Evolutionary conservation across 2,329 filamentous ascomycete species (phyloP), one percentile per base, ranked within the genome.

Genomic region (Cytospora piceae): DNA sequence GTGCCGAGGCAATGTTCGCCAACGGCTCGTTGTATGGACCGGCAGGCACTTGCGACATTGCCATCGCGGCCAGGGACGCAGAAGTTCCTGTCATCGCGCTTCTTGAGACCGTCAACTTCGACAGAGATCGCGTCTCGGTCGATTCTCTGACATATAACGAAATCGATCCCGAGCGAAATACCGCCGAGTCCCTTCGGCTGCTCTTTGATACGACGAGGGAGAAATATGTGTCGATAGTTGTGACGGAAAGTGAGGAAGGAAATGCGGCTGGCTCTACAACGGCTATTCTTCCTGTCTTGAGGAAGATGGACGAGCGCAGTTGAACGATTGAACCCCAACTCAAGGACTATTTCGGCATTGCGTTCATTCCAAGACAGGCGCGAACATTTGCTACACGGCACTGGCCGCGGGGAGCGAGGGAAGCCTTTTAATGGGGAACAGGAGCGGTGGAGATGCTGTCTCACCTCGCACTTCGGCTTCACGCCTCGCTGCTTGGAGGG

Each of bases 121-220:
- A 95, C 73, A 34, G 85, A 80, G 89, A 93, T 72, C 90, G 93
- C 65, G 92, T 97, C 14, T 91, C 93, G 8, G 87, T 96, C 17
- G 95, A 98, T 78, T 94, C 93, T 29, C 92, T 98, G 70, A 94
- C 95, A 52, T 90, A 93, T 73, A 99, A 99, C 76, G 95, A 99
- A 80, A 90, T 97, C 68, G 93, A 78, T 84, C 94, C 76, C 73
- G 92, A 77, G 87, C 90, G 77, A 83, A 92, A 79, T 79, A 80
- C 82, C 20, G 78, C 79, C 22, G 80, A 80, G 49, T 79, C 77
- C 4, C 86, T 87, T 74, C 77, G 85, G 22, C 84, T 97, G 67
- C 87, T 98, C 78, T 97, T 96, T 74, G 95, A 99, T 76, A 92
- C 94, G 57, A 99, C 95, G 0, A 91, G 90, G 17, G 91, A 92